Evolutionary conservation across 2,329 filamentous ascomycete genomes (phyloP).

Genomic region (Niveomyces coronatus): DNA sequence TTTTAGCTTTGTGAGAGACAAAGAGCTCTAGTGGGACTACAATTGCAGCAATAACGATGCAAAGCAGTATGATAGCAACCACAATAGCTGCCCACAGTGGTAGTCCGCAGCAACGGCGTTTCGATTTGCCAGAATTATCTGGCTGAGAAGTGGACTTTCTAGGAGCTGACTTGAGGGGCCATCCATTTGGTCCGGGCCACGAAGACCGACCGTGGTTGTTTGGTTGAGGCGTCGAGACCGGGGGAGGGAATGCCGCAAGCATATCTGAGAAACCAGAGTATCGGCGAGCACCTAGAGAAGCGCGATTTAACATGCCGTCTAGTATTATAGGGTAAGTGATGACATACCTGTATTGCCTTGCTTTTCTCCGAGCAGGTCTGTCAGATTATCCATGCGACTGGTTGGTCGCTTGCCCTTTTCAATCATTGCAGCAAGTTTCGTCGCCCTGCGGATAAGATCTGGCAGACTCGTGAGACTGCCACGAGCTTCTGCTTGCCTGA

Average conservation of each 20-base stretch:
- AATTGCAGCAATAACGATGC: slow-evolving; percentile 70
- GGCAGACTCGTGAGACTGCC: slow-evolving; percentile 87
- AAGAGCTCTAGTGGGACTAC: slow-evolving; percentile 63
- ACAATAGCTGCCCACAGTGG: slow-evolving; percentile 69
- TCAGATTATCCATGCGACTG: slow-evolving; percentile 45
- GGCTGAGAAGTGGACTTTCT: slow-evolving; percentile 14
- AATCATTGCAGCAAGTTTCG: slow-evolving; percentile 74
- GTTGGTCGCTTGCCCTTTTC: slow-evolving; percentile 64
- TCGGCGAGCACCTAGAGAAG: slow-evolving; percentile 32
- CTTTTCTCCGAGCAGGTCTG: slow-evolving; percentile 38
- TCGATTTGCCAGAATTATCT: slow-evolving; percentile 20
- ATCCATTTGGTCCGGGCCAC: slow-evolving; percentile 26
- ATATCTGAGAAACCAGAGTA: slow-evolving; percentile 51
- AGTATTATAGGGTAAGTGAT: too few relatives aligned
- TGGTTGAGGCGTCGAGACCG: slow-evolving; percentile 36
- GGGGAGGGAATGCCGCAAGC: slow-evolving; percentile 55
- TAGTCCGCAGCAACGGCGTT: slow-evolving; percentile 71
- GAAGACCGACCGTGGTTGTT: slow-evolving; percentile 34
- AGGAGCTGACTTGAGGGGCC: background rate
- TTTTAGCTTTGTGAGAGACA: slow-evolving; percentile 42
- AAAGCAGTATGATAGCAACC: slow-evolving; percentile 51
- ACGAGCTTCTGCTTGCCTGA: slow-evolving; percentile 69
- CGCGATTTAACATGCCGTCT: too few relatives aligned
- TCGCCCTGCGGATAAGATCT: slow-evolving; percentile 83
- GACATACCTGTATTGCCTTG: slow-evolving; percentile 25